Evolutionary conservation across 2,329 filamentous ascomycete genomes (phyloP), one percentile per base, ranked within the genome.

Genomic region (Penicillium corylophilum): DNA sequence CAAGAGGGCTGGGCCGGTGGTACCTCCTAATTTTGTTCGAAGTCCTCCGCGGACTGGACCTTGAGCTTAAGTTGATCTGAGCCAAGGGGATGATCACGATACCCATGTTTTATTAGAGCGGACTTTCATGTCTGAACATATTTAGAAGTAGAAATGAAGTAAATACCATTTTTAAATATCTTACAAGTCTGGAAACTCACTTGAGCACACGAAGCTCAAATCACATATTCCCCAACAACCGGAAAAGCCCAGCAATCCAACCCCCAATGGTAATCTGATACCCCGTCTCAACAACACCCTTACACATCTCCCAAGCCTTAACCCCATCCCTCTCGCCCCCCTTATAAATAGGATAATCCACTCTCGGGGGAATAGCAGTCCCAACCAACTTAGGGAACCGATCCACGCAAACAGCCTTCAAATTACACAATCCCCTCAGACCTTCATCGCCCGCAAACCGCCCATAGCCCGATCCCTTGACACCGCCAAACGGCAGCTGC

Each of bases 391-490:
- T 69, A 0, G 79, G 77, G 65, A 77, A 83, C 68, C 53, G 88
- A 76, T 99, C 94, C 55, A 85, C 79, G 66, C 91, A 96, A 28
- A 99, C 78, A 50, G 87, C 85, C 77, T 99, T 99, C 58, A 85
- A 71, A 72, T 97, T 96, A 71, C 90, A 96, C 48, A 99, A 68
- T 3, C 86, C 86, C 31, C 90, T 80, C 20, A 99, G 74, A 0
- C 94, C 94, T 70, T 99, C 94, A 59, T 89, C 86, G 22, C 91
- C 94, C 0, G 90, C 93, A 73, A 99, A 99, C 2, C 93, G 82
- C 1, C 94, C 94, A 70, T 97, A 97, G 0, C 89, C 94, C 22
- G 89, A 95, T 1, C 91, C 93, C 51, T 83, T 85, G n/a, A 89
- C 85, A 48, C 92, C 94, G 33, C 94, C 94, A 72, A 99, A 99